These are phyloP conservation scores for Eucalyptus curtisii DNA, from an alignment of 345 rosid species.

Conservation along the genomic window DNA sequence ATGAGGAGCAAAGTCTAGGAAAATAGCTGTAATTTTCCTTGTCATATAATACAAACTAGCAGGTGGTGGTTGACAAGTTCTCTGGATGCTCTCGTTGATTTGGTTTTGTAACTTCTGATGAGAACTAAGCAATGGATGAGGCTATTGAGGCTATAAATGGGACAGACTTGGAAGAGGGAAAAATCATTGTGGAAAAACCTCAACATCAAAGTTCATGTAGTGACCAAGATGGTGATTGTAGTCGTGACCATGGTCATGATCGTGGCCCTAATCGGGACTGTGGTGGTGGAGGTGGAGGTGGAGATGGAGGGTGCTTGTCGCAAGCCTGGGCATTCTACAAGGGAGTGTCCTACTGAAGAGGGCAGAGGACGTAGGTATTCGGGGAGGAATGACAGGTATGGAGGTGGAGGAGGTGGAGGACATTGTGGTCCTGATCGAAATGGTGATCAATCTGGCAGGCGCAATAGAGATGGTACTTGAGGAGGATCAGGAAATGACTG, in stretches of 20 bases:
- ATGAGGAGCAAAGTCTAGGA: too few species aligned
- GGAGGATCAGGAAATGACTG: slow-evolving; percentile 59
- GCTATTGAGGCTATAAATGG: slow-evolving; percentile 77
- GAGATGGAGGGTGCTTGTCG: slow-evolving; percentile 84
- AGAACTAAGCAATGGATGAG: slow-evolving; percentile 66
- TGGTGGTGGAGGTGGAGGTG: slow-evolving; percentile 46
- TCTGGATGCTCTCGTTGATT: too few species aligned
- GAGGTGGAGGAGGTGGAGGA: slow-evolving; percentile 30
- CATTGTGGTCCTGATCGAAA: slow-evolving; percentile 70
- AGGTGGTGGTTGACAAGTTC: too few species aligned
- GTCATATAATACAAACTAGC: too few species aligned
- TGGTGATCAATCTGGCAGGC: slow-evolving; percentile 61
- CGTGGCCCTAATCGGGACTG: slow-evolving; percentile 27
- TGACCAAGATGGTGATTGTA: slow-evolving; percentile 54
- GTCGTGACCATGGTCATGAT: slow-evolving; percentile 40
- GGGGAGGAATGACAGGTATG: not conserved
- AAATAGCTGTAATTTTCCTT: too few species aligned
- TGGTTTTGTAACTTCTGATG: too few species aligned
- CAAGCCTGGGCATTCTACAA: slow-evolving; percentile 86
- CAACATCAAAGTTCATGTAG: slow-evolving; percentile 67
- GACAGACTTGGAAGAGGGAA: slow-evolving; percentile 1
- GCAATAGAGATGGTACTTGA: slow-evolving; percentile 54
- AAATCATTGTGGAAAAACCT: slow-evolving; percentile 76
- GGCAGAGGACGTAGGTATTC: not conserved
- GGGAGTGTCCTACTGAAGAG: slow-evolving; percentile 73